Conservation (phyloP, 2,329 filamentous ascomycete genomes). For the Blastomyces parvus region DNA sequence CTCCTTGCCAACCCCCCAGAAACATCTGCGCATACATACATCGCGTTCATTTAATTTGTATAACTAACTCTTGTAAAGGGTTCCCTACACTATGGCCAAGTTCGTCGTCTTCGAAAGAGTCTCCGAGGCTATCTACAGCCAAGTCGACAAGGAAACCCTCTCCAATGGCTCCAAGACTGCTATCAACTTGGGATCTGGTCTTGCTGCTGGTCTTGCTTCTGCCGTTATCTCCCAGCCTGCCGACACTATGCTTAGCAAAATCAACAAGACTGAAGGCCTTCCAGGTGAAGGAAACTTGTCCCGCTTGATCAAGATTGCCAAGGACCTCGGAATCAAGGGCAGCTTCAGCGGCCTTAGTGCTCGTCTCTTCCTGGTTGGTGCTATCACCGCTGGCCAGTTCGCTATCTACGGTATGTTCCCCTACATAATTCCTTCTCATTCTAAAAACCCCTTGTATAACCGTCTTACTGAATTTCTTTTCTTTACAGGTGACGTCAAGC, state of each 20-base stretch:
- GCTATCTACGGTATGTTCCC: constrained; percentile 58
- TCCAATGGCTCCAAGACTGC: constrained; percentile 62
- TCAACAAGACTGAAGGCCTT: constrained; percentile 87
- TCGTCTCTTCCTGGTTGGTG: constrained; percentile 66
- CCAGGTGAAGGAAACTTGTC: constrained; percentile 74
- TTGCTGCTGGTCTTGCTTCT: constrained; percentile 79
- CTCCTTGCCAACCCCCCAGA: neutral
- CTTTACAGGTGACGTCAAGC: constrained; percentile 47
- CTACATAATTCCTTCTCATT: neutral
- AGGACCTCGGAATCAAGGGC: constrained; percentile 71
- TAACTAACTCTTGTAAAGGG: constrained; percentile 44
- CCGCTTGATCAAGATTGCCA: constrained; percentile 78
- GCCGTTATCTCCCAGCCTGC: constrained; percentile 81
- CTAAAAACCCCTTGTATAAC: neutral
- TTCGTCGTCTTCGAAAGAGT: constrained; percentile 92
- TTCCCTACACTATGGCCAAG: constrained; percentile 91
- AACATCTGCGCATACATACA: neutral
- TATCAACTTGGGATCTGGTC: constrained; percentile 76
- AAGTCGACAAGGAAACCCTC: constrained; percentile 60
- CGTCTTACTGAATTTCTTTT: constrained; percentile 12
- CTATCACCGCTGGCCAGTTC: constrained; percentile 70
- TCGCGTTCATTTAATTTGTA: neutral
- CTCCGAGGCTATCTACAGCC: constrained; percentile 59
- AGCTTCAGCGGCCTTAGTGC: constrained; percentile 74
- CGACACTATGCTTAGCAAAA: constrained; percentile 90